Conservation (phyloP, 306 rosid genomes). For the Vigna radiata region DNA sequence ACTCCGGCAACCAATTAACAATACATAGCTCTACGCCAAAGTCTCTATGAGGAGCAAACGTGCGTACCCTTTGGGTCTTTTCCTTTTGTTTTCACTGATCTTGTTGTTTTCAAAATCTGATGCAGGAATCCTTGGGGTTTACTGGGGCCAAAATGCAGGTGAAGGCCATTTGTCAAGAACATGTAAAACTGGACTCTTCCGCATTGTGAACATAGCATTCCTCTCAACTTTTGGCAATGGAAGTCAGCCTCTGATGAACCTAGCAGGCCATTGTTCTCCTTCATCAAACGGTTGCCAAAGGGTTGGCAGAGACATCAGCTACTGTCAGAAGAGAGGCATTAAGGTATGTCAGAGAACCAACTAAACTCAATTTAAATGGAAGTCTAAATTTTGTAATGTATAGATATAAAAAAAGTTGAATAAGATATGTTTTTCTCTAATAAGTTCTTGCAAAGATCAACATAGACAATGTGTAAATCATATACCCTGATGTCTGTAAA, state of each 20-base stretch:
- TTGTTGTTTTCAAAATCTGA: not conserved
- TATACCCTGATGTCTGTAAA: not conserved
- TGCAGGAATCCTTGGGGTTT: conserved; percentile 8
- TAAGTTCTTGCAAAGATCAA: too few relatives aligned
- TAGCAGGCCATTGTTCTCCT: not conserved
- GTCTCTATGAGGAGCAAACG: not conserved
- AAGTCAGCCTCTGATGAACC: not conserved
- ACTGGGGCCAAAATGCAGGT: conserved; percentile 12
- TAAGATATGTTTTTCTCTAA: too few relatives aligned
- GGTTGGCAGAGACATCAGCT: conserved; percentile 41
- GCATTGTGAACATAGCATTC: not conserved
- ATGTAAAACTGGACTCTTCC: not conserved
- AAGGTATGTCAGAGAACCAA: conserved; percentile 12
- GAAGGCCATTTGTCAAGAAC: not conserved
- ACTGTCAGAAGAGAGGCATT: conserved; percentile 54
- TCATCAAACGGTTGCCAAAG: not conserved
- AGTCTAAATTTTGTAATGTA: too few relatives aligned
- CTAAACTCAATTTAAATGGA: too few relatives aligned
- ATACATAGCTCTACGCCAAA: too few relatives aligned
- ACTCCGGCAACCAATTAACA: not conserved
- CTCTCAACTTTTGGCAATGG: conserved; percentile 6
- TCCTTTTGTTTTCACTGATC: conserved; percentile 1
- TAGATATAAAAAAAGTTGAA: too few relatives aligned
- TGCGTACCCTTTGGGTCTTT: not conserved
- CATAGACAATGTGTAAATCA: too few relatives aligned